phyloP scores from a whole-genome alignment of 129 eudicot species.

The Helichrysum umbraculigerum region DNA sequence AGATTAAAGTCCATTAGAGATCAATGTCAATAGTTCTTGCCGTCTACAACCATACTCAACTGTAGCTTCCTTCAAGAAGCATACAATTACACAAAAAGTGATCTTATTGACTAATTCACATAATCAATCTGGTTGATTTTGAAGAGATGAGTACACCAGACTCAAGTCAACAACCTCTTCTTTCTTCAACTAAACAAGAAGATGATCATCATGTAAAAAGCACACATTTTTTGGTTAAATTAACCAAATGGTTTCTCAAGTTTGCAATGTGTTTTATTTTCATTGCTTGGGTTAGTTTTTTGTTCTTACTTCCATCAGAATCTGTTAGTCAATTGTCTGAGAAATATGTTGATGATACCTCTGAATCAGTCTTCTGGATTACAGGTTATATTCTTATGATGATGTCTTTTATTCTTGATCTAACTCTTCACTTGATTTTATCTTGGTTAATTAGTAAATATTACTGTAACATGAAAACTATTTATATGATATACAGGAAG shows the following conservation, averaged over 20 bases:
- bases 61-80: background rate
- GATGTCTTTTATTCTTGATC: background rate
- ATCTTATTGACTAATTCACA: background rate
- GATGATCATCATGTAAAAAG: slow-evolving; percentile 23
- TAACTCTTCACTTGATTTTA: background rate
- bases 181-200: slow-evolving; percentile 29
- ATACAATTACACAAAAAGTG: background rate
- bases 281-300: slow-evolving; percentile 51
- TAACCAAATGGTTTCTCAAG: slow-evolving; percentile 56
- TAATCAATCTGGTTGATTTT: slow-evolving; percentile 5
- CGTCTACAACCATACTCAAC: slow-evolving; percentile 14
- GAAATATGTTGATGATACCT: slow-evolving; percentile 34
- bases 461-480: background rate
- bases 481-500: slow-evolving; percentile 51
- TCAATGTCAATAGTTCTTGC: background rate
- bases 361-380: slow-evolving; percentile 53
- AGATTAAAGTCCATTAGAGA: background rate
- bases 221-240: slow-evolving; percentile 37
- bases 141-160: slow-evolving; percentile 44
- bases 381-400: slow-evolving; percentile 47
- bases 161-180: slow-evolving; percentile 45
- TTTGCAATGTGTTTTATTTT: slow-evolving; percentile 60
- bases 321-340: slow-evolving; percentile 22
- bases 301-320: slow-evolving; percentile 58
- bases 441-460: background rate